Conservation (phyloP, 1,284 basidiomycete genomes). For the Heterobasidion parviporum region DNA sequence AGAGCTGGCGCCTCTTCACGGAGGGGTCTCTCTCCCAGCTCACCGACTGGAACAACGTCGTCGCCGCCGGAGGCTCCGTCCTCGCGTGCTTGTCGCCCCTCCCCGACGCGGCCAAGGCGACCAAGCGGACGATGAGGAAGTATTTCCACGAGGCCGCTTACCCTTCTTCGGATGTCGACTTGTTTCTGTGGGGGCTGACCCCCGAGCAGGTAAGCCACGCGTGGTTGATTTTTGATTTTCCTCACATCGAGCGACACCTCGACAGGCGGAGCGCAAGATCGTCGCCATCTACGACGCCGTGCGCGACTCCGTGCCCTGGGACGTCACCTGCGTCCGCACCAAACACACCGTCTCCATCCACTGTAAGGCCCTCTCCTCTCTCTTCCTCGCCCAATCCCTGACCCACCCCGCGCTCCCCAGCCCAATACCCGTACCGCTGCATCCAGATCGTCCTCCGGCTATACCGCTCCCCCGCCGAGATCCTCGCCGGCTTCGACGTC, state of each 20-base stretch:
- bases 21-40: constrained; percentile 50
- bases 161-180: constrained; percentile 53
- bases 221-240: not conserved
- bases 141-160: constrained; percentile 44
- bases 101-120: constrained; percentile 33
- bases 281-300: constrained; percentile 50
- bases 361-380: constrained; percentile 15
- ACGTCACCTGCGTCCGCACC: constrained; percentile 53
- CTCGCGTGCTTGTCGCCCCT: constrained; percentile 46
- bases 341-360: constrained; percentile 58
- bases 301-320: constrained; percentile 54
- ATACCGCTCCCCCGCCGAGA: constrained; percentile 39
- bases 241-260: not conserved
- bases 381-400: constrained; percentile 20
- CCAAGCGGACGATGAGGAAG: constrained; percentile 46
- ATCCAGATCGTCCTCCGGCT: constrained; percentile 32
- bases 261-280: constrained; percentile 49
- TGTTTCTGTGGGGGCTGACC: constrained; percentile 44
- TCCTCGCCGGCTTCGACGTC: constrained; percentile 55
- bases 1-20: constrained; percentile 50
- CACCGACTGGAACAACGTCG: constrained; percentile 47
- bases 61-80: constrained; percentile 52
- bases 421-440: constrained; percentile 53
- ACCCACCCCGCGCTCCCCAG: constrained; percentile 20
- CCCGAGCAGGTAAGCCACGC: not conserved